Evolutionary conservation across 257 asterid genomes (phyloP).

Genomic region (Perilla frutescens): DNA sequence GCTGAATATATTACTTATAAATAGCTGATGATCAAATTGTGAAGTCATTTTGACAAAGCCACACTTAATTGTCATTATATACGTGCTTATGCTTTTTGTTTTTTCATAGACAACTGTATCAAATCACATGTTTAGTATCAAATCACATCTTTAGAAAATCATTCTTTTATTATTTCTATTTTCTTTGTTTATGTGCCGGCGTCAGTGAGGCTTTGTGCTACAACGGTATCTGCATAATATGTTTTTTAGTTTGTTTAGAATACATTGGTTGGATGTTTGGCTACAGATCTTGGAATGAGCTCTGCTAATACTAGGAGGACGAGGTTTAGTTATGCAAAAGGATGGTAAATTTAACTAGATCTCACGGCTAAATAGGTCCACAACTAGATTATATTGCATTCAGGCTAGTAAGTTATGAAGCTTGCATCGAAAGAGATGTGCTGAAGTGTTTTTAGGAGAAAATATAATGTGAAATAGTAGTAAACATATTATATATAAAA

Average conservation of each 20-base stretch:
- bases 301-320: no score
- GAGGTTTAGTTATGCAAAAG: no score
- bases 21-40: conserved; percentile 26
- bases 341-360: no score
- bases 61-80: conserved; percentile 3
- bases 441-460: no score
- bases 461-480: no score
- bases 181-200: conserved; percentile 3
- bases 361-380: no score
- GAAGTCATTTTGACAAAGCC: no score
- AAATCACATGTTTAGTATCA: no score
- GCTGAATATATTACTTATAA: conserved; percentile 19
- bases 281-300: background rate
- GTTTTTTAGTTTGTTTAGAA: background rate
- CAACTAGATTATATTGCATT: no score
- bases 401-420: no score
- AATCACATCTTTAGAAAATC: background rate
- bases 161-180: background rate
- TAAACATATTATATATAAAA: no score
- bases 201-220: background rate
- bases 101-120: conserved; percentile 9
- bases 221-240: background rate
- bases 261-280: background rate
- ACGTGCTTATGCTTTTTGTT: conserved; percentile 1
- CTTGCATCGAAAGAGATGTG: no score